A percentile compares a stretch with the other conserved stretches of the same genome.
Evolutionary conservation across 2,329 filamentous ascomycete species (phyloP).

Genomic region (Exophiala xenobiotica): DNA sequence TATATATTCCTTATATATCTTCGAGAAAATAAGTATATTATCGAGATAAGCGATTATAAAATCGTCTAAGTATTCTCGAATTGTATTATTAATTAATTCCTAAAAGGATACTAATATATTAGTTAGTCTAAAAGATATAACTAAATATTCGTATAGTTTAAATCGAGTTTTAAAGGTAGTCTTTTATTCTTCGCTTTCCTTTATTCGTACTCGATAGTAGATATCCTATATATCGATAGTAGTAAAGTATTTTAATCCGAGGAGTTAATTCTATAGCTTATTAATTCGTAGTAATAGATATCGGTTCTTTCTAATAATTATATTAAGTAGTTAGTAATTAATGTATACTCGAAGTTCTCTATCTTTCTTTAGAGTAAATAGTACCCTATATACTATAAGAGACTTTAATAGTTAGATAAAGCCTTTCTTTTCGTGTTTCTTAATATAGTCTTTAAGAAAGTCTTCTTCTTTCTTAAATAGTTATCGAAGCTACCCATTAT

Average conservation of each 20-base stretch:
- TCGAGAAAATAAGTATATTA: constrained; percentile 33
- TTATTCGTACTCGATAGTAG: constrained; percentile 21
- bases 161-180: constrained; percentile 21
- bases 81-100: constrained; percentile 14
- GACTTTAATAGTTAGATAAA: not conserved
- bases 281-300: not conserved
- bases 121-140: constrained; percentile 3
- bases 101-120: constrained; percentile 7
- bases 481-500: not conserved
- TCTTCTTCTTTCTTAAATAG: not conserved
- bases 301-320: constrained; percentile 1
- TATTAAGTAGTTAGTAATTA: not conserved
- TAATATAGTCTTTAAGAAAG: not conserved
- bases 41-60: constrained; percentile 26
- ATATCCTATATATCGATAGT: not conserved
- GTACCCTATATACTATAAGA: not conserved
- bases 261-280: not conserved
- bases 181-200: constrained; percentile 26
- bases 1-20: too few species aligned
- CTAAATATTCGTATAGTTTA: constrained; percentile 11
- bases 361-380: not conserved
- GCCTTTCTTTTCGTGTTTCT: not conserved
- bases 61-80: constrained; percentile 11
- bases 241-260: not conserved
- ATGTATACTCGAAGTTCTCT: not conserved